These are phyloP conservation scores for Annona squamosa DNA, from an alignment of 164 flowering plant genomes.

Conservation along the genomic window DNA sequence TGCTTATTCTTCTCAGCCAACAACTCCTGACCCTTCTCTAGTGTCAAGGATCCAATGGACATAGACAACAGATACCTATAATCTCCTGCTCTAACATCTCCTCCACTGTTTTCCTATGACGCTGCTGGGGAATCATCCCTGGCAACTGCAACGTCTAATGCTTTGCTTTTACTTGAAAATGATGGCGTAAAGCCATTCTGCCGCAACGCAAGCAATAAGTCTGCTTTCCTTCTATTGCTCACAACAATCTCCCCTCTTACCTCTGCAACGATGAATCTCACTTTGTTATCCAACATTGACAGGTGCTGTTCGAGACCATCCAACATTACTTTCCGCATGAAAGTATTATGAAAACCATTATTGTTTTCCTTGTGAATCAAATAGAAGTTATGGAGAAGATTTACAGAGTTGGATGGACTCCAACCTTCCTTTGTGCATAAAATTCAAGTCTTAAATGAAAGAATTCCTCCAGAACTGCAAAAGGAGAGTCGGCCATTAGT, in stretches of 20 bases:
- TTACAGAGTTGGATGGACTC: neutral
- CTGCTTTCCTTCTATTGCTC: constrained; percentile 74
- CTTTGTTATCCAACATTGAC: constrained; percentile 70
- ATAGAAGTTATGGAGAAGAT: neutral
- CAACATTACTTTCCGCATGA: constrained; percentile 55
- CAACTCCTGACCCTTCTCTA: constrained; percentile 74
- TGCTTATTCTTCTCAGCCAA: constrained; percentile 48
- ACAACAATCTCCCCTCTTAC: constrained; percentile 76
- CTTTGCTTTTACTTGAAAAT: constrained; percentile 57
- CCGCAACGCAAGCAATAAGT: constrained; percentile 59
- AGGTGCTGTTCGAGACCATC: constrained; percentile 56
- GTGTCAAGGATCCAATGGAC: constrained; percentile 75
- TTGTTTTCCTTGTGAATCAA: neutral
- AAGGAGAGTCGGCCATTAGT: neutral
- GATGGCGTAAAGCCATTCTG: constrained; percentile 80
- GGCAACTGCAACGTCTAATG: constrained; percentile 25
- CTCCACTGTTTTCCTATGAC: constrained; percentile 41
- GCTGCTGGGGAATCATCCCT: constrained; percentile 41
- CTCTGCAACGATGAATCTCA: constrained; percentile 73
- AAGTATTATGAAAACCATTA: neutral
- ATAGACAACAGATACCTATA: constrained; percentile 78
- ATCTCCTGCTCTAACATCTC: constrained; percentile 45
- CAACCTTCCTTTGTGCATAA: constrained; percentile 77
- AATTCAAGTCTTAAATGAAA: constrained; percentile 58
- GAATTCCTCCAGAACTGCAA: constrained; percentile 86